Evolutionary conservation across 2,329 filamentous ascomycete genomes (phyloP).

Genomic region (Fusarium falciforme): DNA sequence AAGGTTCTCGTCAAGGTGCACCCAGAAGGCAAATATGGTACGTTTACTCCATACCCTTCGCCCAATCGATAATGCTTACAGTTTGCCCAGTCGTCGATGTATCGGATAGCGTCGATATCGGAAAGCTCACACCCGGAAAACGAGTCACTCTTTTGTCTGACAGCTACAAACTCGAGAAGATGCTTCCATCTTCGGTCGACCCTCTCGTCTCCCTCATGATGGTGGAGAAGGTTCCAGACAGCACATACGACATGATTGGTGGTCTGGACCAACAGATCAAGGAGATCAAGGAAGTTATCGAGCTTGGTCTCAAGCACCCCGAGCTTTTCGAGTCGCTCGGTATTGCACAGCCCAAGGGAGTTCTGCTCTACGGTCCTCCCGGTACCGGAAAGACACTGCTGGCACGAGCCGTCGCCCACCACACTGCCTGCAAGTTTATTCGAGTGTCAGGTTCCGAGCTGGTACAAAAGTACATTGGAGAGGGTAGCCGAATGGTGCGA

Average conservation of each 20-base stretch:
- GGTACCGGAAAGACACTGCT: conserved; percentile 97
- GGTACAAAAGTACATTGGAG: conserved; percentile 99
- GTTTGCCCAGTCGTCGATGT: conserved; percentile 84
- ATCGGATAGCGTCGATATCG: conserved; percentile 91
- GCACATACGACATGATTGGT: conserved; percentile 99
- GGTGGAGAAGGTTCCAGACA: conserved; percentile 99
- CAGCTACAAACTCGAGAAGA: conserved; percentile 98
- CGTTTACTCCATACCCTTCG: conserved; percentile 43
- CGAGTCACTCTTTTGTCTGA: conserved; percentile 96
- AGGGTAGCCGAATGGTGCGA: conserved; percentile 97
- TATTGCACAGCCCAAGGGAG: conserved; percentile 97
- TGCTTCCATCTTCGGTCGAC: conserved; percentile 97
- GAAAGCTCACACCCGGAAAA: conserved; percentile 97
- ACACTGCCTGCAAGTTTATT: conserved; percentile 99
- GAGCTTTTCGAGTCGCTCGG: conserved; percentile 99
- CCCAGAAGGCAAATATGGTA: conserved; percentile 99
- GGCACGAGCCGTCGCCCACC: conserved; percentile 94
- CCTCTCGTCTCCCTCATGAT: conserved; percentile 99
- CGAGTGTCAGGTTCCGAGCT: conserved; percentile 95
- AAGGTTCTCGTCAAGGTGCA: conserved; percentile 99
- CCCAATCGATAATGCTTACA: conserved; percentile 8
- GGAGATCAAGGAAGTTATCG: conserved; percentile 99
- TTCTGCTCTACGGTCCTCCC: conserved; percentile 94
- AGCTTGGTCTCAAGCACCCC: conserved; percentile 96
- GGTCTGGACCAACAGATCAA: conserved; percentile 99